Conservation (phyloP, 805 yeast genomes). For the Wickerhamomyces ciferrii region DNA sequence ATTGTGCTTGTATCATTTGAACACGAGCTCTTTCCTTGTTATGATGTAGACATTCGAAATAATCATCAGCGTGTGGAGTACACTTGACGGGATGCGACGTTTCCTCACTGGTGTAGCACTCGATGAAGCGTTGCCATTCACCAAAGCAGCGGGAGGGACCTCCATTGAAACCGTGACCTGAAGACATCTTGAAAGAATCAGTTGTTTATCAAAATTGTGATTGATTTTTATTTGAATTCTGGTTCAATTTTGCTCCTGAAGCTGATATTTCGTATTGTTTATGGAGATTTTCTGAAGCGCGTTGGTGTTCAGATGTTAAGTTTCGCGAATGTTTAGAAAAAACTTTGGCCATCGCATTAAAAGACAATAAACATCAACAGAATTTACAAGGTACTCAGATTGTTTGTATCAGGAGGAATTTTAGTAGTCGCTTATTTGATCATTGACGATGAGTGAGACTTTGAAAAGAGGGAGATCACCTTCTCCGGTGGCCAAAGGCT, state of each 20-base stretch:
- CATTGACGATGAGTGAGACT: not conserved
- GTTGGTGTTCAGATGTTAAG: not conserved
- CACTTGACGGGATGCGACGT: slow-evolving; percentile 33
- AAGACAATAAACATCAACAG: not conserved
- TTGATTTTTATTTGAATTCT: no score
- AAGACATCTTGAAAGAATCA: slow-evolving; percentile 27
- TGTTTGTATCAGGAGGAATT: no score
- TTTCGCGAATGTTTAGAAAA: not conserved
- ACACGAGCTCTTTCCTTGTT: slow-evolving; percentile 32
- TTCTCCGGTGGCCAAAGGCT: not conserved
- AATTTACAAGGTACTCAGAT: not conserved
- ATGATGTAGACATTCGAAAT: slow-evolving; percentile 45
- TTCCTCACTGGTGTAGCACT: slow-evolving; percentile 36
- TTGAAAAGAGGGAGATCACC: not conserved
- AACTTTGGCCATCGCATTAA: not conserved
- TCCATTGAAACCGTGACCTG: slow-evolving; percentile 35
- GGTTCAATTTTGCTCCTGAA: not conserved
- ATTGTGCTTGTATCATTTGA: slow-evolving; percentile 18
- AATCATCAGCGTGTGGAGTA: slow-evolving; percentile 38
- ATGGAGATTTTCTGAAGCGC: not conserved
- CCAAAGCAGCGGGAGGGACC: slow-evolving; percentile 42
- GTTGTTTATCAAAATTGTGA: no score
- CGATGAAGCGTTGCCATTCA: slow-evolving; percentile 39
- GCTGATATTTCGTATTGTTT: not conserved
- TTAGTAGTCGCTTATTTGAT: not conserved